A percentile compares a stretch with the other conserved stretches of the same genome.
These are phyloP conservation scores for Lipomyces starkeyi DNA, from an alignment of 805 yeast genomes.

Conservation along the genomic window DNA sequence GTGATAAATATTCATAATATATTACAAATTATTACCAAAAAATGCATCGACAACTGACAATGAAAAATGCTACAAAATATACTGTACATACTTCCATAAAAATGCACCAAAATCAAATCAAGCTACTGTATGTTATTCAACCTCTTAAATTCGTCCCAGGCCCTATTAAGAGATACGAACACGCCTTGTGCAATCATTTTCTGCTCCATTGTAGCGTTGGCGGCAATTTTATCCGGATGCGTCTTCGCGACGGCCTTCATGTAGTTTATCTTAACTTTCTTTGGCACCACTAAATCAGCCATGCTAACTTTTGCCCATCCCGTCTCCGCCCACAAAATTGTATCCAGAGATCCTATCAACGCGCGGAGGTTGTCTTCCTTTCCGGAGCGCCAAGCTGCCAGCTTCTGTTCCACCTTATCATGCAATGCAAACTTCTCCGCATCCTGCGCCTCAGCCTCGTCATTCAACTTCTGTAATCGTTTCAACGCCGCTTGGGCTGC, in stretches of 20 bases:
- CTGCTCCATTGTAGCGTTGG: constrained; percentile 65
- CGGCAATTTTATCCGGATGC: constrained; percentile 82
- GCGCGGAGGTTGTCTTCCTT: constrained; percentile 83
- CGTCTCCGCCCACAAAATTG: constrained; percentile 67
- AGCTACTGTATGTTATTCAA: constrained; percentile 54
- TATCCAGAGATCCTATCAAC: constrained; percentile 70
- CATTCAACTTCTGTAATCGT: constrained; percentile 57
- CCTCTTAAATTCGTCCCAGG: constrained; percentile 84
- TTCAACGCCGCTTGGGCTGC: constrained; percentile 55
- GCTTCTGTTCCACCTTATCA: constrained; percentile 63
- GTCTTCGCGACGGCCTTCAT: constrained; percentile 79
- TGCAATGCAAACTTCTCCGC: constrained; percentile 64
- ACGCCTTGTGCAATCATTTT: constrained; percentile 87
- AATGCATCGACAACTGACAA: neutral
- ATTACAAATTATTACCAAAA: neutral
- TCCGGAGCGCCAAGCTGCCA: constrained; percentile 70
- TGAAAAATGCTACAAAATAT: neutral
- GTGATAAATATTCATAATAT: neutral
- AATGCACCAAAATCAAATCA: neutral
- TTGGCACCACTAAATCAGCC: constrained; percentile 83
- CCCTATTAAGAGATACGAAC: constrained; percentile 78
- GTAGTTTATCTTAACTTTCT: constrained; percentile 83
- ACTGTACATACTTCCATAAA: constrained; percentile 3
- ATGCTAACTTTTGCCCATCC: constrained; percentile 71
- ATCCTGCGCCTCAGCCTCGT: constrained; percentile 56